Conservation (phyloP, 2,329 filamentous ascomycete species). For the Pseudocercospora fuligena region DNA sequence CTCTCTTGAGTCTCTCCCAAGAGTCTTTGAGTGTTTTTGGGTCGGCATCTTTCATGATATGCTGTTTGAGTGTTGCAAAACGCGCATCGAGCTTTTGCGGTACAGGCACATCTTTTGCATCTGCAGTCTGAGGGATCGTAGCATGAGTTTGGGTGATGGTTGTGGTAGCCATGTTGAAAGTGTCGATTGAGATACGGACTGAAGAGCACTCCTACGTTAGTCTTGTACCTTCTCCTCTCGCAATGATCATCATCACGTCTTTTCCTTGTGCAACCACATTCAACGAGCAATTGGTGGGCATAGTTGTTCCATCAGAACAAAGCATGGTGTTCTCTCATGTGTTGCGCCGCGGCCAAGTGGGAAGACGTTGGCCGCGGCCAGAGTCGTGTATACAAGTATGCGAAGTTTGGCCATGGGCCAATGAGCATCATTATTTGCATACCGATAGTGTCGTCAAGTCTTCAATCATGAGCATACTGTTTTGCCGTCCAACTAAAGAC, state of each 20-base stretch:
- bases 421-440: too few species aligned
- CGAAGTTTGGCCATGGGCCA: too few species aligned
- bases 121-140: background rate
- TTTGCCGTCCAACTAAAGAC: too few species aligned
- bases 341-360: slow-evolving; percentile 1
- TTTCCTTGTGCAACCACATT: background rate
- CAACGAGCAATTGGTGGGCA: background rate
- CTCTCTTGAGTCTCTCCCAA: slow-evolving; percentile 12
- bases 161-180: background rate
- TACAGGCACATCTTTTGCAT: slow-evolving; percentile 1
- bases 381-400: background rate
- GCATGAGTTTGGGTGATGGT: background rate
- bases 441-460: too few species aligned
- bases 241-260: background rate
- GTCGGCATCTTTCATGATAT: slow-evolving; percentile 18
- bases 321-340: background rate
- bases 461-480: too few species aligned
- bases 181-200: background rate
- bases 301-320: background rate
- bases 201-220: background rate
- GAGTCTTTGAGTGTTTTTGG: slow-evolving; percentile 9
- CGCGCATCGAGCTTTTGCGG: slow-evolving; percentile 14
- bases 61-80: slow-evolving; percentile 19
- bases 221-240: background rate
- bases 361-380: background rate